Evolutionary conservation across 2,329 filamentous ascomycete genomes (phyloP).

Genomic region (Nigrospora sphaerica): DNA sequence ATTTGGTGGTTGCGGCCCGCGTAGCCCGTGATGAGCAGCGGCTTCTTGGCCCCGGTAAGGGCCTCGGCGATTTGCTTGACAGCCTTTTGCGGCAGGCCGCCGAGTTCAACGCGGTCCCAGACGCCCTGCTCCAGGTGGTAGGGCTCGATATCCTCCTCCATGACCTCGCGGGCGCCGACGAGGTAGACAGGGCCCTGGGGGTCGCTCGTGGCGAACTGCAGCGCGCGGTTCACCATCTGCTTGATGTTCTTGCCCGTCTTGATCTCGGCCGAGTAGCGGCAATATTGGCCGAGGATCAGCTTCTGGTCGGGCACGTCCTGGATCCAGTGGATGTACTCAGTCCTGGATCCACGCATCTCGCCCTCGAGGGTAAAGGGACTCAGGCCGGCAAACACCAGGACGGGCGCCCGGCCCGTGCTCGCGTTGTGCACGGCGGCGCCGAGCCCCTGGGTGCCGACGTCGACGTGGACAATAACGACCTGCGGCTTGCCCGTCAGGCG

Average conservation of each 20-base stretch:
- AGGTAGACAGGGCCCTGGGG: conserved; percentile 78
- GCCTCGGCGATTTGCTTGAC: conserved; percentile 54
- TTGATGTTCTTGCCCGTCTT: conserved; percentile 81
- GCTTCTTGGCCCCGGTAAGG: conserved; percentile 56
- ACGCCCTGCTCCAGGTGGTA: conserved; percentile 61
- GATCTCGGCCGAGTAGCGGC: conserved; percentile 74
- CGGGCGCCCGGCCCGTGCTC: conserved; percentile 64
- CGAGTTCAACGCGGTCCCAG: conserved; percentile 66
- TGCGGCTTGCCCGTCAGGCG: conserved; percentile 65
- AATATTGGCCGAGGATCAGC: conserved; percentile 76
- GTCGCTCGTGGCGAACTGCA: conserved; percentile 73
- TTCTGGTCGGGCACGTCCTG: conserved; percentile 80
- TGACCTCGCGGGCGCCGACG: conserved; percentile 69
- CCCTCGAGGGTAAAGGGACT: conserved; percentile 73
- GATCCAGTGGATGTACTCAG: conserved; percentile 83
- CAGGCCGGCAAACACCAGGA: conserved; percentile 72
- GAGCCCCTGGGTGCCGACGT: conserved; percentile 74
- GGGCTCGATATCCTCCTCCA: conserved; percentile 76
- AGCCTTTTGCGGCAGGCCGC: conserved; percentile 46
- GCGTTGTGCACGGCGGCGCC: conserved; percentile 76
- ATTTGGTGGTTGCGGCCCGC: conserved; percentile 60
- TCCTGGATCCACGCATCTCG: conserved; percentile 68
- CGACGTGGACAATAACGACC: conserved; percentile 73
- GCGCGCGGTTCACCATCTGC: conserved; percentile 78
- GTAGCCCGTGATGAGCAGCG: conserved; percentile 66